Conservation (phyloP, 345 rosid species). For the Euphorbia pulcherrima region DNA sequence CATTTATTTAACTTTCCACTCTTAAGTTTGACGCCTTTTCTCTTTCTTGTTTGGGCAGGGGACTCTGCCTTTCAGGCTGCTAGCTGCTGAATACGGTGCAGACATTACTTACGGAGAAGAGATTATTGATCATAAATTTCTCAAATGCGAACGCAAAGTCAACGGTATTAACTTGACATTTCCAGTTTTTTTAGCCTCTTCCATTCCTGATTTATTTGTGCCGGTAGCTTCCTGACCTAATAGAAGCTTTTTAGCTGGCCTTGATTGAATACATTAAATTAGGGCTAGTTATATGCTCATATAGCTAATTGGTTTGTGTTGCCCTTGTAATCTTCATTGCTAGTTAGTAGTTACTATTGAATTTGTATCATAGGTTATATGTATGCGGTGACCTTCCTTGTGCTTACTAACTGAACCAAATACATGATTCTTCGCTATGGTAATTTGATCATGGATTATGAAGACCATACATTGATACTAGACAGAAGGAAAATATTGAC, state of each 20-base stretch:
- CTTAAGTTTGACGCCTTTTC: not conserved
- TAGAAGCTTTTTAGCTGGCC: not conserved
- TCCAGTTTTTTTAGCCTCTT: not conserved
- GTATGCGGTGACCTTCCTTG: not conserved
- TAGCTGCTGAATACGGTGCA: constrained; percentile 86
- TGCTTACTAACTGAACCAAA: not conserved
- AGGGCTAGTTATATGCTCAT: not conserved
- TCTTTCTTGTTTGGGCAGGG: constrained; percentile 41
- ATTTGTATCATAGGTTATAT: not conserved
- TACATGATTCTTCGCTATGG: not conserved
- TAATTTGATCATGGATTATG: not conserved
- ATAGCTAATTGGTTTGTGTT: too few species aligned
- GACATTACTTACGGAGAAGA: constrained; percentile 92
- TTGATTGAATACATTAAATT: not conserved
- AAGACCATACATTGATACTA: not conserved
- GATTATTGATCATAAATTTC: constrained; percentile 71
- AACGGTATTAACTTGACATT: constrained; percentile 40
- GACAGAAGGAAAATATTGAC: not conserved
- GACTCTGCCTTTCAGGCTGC: constrained; percentile 65
- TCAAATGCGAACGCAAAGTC: constrained; percentile 64
- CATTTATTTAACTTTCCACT: not conserved
- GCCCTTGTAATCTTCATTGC: not conserved
- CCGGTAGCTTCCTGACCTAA: not conserved
- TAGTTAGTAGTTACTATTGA: not conserved
- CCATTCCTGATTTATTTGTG: not conserved